phyloP scores from a whole-genome alignment of 1,139 yeast species.

The Insectozyma bohioensis region DNA sequence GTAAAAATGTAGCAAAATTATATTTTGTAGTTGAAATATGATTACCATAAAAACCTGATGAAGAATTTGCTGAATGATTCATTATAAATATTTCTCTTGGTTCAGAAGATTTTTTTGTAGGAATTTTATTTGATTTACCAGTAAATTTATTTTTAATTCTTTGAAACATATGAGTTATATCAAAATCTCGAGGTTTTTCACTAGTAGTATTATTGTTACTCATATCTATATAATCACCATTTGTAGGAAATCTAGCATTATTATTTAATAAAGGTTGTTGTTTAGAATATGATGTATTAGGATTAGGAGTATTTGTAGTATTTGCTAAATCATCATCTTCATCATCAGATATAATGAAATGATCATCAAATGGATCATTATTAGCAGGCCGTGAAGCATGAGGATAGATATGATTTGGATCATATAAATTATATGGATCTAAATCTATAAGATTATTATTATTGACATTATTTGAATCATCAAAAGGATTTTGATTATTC shows the following conservation, averaged over 20 bases:
- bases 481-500: slow-evolving; percentile 20
- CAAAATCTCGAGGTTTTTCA: slow-evolving; percentile 40
- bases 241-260: too few species aligned
- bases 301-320: slow-evolving; percentile 5
- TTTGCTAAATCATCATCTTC: slow-evolving; percentile 20
- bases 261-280: slow-evolving; percentile 27
- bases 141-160: slow-evolving; percentile 16
- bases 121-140: slow-evolving; percentile 9
- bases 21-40: slow-evolving; percentile 97
- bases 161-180: slow-evolving; percentile 51
- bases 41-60: slow-evolving; percentile 69
- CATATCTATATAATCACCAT: slow-evolving; percentile 3
- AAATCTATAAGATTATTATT: slow-evolving; percentile 32
- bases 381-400: slow-evolving; percentile 6
- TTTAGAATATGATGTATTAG: slow-evolving; percentile 13
- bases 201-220: neutral
- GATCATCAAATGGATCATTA: slow-evolving; percentile 22
- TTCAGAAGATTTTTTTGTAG: slow-evolving; percentile 6
- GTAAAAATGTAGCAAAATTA: slow-evolving; percentile 88
- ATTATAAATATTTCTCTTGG: slow-evolving; percentile 77
- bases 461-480: slow-evolving; percentile 15
- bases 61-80: slow-evolving; percentile 53
- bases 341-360: slow-evolving; percentile 35
- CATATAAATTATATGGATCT: slow-evolving; percentile 20
- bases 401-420: slow-evolving; percentile 14